phyloP scores from a whole-genome alignment of 2,329 filamentous ascomycete genomes.

The Aspergillus caelatus region DNA sequence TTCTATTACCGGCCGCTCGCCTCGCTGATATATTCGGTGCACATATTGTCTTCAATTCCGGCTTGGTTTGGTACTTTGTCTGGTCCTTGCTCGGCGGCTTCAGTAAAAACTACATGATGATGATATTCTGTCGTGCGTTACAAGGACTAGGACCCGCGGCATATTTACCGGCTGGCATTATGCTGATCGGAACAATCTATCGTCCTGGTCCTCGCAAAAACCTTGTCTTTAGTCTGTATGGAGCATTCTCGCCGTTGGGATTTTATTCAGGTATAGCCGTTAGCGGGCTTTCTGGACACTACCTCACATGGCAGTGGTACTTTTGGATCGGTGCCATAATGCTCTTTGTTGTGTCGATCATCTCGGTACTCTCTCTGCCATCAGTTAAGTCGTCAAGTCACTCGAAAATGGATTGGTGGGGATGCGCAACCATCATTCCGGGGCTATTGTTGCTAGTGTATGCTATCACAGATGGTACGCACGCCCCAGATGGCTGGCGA shows the following conservation, averaged over 20 bases:
- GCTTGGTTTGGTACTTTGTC: conserved; percentile 8
- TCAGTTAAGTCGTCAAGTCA: background rate
- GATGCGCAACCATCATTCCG: background rate
- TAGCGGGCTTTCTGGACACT: conserved; percentile 6
- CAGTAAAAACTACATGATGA: conserved; percentile 13
- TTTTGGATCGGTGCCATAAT: conserved; percentile 12
- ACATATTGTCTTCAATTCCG: conserved; percentile 8
- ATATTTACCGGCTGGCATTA: conserved; percentile 8
- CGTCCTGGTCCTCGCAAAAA: conserved; percentile 13
- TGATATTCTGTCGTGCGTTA: conserved; percentile 14
- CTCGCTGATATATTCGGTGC: conserved; percentile 13
- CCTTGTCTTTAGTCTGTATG: conserved; percentile 14
- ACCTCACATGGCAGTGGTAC: conserved; percentile 12
- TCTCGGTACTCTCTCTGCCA: conserved; percentile 3
- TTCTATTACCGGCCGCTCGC: conserved; percentile 10
- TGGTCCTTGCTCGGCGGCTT: conserved; percentile 10
- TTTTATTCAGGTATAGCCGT: conserved; percentile 15
- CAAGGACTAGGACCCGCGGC: conserved; percentile 11
- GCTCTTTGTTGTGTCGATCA: conserved; percentile 5
- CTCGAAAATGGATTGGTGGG: background rate
- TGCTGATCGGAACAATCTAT: conserved; percentile 13
- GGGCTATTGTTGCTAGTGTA: conserved; percentile 6
- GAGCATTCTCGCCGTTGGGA: conserved; percentile 11
- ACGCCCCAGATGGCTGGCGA: conserved; percentile 11
- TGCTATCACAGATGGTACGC: conserved; percentile 7